Conservation (phyloP, 1,139 yeast species). For the Casaregolazyma suthepensis region DNA sequence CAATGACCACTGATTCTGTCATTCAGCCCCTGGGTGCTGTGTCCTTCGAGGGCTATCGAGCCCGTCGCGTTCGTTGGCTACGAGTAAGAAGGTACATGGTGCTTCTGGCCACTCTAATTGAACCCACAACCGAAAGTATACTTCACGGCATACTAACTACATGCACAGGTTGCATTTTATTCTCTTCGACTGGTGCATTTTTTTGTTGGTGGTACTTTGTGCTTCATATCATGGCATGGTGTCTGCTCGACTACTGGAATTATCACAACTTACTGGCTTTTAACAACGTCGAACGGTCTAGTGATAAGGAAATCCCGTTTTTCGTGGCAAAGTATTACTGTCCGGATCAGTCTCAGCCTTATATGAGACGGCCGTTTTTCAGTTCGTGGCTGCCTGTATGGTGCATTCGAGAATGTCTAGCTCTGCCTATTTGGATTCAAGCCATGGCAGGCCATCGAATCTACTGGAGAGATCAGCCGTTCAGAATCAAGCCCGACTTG, state of each 20-base stretch:
- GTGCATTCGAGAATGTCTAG: conserved; percentile 64
- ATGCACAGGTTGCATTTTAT: conserved; percentile 30
- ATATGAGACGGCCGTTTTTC: conserved; percentile 15
- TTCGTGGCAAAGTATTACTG: conserved; percentile 27
- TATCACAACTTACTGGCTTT: conserved; percentile 41
- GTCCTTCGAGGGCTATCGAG: conserved; percentile 47
- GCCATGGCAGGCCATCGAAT: conserved; percentile 77
- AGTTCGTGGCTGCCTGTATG: conserved; percentile 46
- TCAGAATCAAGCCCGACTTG: conserved; percentile 63
- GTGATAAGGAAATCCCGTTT: conserved; percentile 20
- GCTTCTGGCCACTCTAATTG: conserved; percentile 71
- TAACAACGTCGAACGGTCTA: conserved; percentile 28
- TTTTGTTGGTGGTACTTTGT: conserved; percentile 35
- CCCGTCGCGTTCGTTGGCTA: conserved; percentile 75
- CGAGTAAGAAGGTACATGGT: conserved; percentile 91
- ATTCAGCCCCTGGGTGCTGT: conserved; percentile 65
- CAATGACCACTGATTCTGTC: conserved; percentile 71
- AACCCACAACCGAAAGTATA: conserved; percentile 79
- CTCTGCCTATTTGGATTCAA: conserved; percentile 76
- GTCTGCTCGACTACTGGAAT: conserved; percentile 55
- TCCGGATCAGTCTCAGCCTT: conserved; percentile 16
- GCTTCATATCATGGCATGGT: conserved; percentile 61
- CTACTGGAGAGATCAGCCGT: conserved; percentile 79
- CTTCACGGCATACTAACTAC: conserved; percentile 46
- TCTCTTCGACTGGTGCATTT: conserved; percentile 25